These are phyloP conservation scores for Calonectria pauciramosa DNA, from an alignment of 2,329 filamentous ascomycete species.

Conservation along the genomic window DNA sequence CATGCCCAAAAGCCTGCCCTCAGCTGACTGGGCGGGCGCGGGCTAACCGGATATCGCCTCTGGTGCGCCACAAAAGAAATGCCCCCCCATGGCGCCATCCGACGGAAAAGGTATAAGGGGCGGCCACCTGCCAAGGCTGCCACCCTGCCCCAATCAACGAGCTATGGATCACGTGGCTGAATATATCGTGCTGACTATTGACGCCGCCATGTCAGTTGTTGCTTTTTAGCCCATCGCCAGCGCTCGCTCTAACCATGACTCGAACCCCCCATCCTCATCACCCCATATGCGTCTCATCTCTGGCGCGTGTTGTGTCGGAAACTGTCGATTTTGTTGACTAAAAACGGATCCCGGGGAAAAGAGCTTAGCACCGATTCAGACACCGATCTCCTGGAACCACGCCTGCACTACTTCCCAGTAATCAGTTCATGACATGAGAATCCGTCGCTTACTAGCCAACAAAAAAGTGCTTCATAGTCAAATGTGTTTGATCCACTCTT, in stretches of 20 bases:
- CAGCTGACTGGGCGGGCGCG: slow-evolving; percentile 6
- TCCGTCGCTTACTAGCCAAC: neutral
- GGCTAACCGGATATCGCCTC: neutral
- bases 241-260: neutral
- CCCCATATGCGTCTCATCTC: neutral
- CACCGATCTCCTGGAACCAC: neutral
- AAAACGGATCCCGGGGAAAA: neutral
- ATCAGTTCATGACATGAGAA: neutral
- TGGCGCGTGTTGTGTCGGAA: neutral
- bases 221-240: neutral
- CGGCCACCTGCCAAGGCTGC: neutral
- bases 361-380: neutral
- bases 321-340: neutral
- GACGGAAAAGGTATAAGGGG: neutral
- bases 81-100: neutral
- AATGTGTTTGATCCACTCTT: neutral
- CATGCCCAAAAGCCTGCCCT: neutral
- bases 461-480: neutral
- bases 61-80: neutral
- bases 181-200: neutral
- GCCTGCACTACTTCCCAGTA: neutral
- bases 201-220: neutral
- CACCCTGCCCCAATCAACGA: neutral
- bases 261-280: neutral
- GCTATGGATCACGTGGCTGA: neutral